Evolutionary conservation across 176 grass and related monocot species (phyloP).

Genomic region (Pharus latifolius): DNA sequence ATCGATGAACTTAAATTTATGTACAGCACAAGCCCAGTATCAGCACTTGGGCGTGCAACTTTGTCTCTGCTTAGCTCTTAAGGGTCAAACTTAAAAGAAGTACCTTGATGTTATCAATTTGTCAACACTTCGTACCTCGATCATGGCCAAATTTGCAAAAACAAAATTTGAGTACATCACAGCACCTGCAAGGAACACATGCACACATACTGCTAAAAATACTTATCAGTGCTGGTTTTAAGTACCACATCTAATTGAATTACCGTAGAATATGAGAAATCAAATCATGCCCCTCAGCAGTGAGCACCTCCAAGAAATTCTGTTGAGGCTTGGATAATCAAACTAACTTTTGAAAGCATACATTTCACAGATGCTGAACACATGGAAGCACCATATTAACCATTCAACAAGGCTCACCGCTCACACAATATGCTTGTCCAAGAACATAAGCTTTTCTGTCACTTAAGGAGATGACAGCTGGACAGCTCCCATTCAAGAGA

Average conservation of each 20-base stretch:
- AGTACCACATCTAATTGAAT: conserved; percentile 1
- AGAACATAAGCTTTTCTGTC: background rate
- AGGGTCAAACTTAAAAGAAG: conserved; percentile 6
- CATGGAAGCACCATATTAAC: background rate
- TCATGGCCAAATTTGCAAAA: conserved; percentile 10
- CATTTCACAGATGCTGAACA: background rate
- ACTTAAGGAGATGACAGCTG: background rate
- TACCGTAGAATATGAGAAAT: no score
- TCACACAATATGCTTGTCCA: background rate
- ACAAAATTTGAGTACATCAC: background rate
- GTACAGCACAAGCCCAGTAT: background rate
- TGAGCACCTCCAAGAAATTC: conserved; percentile 1
- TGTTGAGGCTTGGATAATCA: background rate
- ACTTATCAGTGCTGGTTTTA: background rate
- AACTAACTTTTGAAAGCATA: background rate
- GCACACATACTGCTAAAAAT: background rate
- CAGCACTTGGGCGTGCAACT: background rate
- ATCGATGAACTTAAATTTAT: background rate
- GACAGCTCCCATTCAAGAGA: background rate
- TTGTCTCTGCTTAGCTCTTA: background rate
- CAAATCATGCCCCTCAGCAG: no score
- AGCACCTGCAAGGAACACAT: conserved; percentile 12
- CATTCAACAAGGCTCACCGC: background rate
- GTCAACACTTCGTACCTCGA: background rate
- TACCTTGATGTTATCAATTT: conserved; percentile 14